These are phyloP conservation scores for Erythrophleum fordii DNA, from an alignment of 306 rosid genomes.

Conservation along the genomic window DNA sequence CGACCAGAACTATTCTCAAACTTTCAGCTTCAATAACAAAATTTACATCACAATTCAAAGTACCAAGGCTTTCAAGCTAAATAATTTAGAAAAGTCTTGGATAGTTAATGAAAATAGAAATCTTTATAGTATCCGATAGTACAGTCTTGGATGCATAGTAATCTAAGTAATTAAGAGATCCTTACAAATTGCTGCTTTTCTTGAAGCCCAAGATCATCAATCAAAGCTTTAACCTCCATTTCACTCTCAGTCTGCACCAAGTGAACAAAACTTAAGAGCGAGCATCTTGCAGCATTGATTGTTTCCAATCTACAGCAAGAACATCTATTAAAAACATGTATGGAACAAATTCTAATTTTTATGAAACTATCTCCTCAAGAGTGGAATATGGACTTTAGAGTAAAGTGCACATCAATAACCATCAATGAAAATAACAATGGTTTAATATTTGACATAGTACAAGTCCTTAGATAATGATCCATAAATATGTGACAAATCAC, in stretches of 20 bases:
- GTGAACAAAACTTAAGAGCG: constrained; percentile 14
- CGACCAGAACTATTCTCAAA: constrained; percentile 24
- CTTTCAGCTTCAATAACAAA: constrained; percentile 27
- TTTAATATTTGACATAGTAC: constrained; percentile 21
- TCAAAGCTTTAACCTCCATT: constrained; percentile 69
- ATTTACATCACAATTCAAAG: constrained; percentile 19
- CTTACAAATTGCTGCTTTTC: constrained; percentile 93
- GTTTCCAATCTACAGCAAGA: constrained; percentile 1
- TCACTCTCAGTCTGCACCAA: constrained; percentile 77
- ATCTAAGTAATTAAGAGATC: not conserved
- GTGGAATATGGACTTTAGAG: constrained; percentile 11
- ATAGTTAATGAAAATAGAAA: constrained; percentile 19
- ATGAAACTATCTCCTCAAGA: constrained; percentile 21
- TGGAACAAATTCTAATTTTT: constrained; percentile 19
- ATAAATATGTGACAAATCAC: not conserved
- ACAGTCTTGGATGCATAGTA: not conserved
- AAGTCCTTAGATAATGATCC: not conserved
- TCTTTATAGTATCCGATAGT: constrained; percentile 12
- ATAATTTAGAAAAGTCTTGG: constrained; percentile 18
- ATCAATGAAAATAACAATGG: constrained; percentile 10
- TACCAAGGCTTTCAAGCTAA: constrained; percentile 24
- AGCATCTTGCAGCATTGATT: not conserved
- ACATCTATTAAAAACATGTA: constrained; percentile 28
- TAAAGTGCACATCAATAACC: constrained; percentile 3
- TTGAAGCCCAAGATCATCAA: constrained; percentile 79